Evolutionary conservation across 1,139 yeast species (phyloP), one percentile per base, ranked within the genome.

Genomic region (Geotrichum fermentans): DNA sequence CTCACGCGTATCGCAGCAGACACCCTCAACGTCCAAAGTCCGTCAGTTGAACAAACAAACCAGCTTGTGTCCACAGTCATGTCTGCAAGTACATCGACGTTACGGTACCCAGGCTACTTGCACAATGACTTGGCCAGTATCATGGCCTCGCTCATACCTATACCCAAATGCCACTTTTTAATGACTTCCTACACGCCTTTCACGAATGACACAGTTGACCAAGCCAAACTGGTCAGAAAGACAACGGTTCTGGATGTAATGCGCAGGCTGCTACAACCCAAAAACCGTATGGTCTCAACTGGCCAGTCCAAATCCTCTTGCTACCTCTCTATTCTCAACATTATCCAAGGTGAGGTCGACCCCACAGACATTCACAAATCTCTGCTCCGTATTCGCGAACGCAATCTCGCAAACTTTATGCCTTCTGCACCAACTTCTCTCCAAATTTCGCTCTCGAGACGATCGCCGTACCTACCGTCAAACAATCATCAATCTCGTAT

Each of bases 101-200:
- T 92, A 36, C 73, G 98, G 55, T 92, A 87, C 64, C 98, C 98
- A 2, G 83, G 95, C 43, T 89, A 89, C 66, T 82, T 89, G 78
- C 92, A 86, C 72, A 85, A 85, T 59, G 89, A 95, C 16, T 71
- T 85, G 57, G 88, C 90, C 42, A 83, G 95, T 45, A 82, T 92
- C 16, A 69, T 89, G 51, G 83, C 97, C 1, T 80, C 94, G 0
- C 69, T 94, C 55, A 78, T 92, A 2, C 97, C 97, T 0, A 82
- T 90, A 0, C 96, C 97, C 1, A 88, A 87, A 47, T 73, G 90
- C 57, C 96, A 92, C 66, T 94, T 92, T 61, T 69, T 92, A 24
- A 78, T 84, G 37, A 84, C 97, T 3, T 80, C 96, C 48, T 85
- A 86, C 59, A 88, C 97, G 0, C 97, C 98, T 1, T 88, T 84